phyloP scores from a whole-genome alignment of 1,284 basidiomycete genomes.

The Inonotus obliquus region DNA sequence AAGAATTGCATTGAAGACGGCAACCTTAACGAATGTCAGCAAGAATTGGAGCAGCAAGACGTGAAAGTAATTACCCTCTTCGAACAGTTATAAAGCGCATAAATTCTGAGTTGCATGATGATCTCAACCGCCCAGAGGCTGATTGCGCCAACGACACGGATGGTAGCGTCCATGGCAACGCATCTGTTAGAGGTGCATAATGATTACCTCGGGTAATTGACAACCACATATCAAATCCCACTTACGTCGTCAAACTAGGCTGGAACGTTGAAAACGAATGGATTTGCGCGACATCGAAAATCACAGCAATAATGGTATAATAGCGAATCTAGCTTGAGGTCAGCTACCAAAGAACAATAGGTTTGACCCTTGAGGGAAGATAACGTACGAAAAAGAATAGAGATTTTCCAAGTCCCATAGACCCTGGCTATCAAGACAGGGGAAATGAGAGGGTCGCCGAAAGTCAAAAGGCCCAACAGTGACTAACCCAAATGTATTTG shows the following conservation, averaged over 20 bases:
- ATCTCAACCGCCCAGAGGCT: slow-evolving; percentile 40
- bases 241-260: slow-evolving; percentile 10
- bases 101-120: slow-evolving; percentile 38
- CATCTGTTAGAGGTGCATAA: slow-evolving; percentile 25
- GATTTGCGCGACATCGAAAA: slow-evolving; percentile 39
- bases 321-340: slow-evolving; percentile 35
- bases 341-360: neutral
- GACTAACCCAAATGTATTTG: slow-evolving; percentile 8
- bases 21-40: slow-evolving; percentile 20
- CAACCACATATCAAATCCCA: neutral
- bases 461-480: neutral
- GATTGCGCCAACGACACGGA: slow-evolving; percentile 34
- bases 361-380: too few species aligned
- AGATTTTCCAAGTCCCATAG: slow-evolving; percentile 28
- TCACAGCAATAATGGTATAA: slow-evolving; percentile 36
- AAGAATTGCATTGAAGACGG: slow-evolving; percentile 32
- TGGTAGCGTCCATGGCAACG: slow-evolving; percentile 34
- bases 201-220: neutral
- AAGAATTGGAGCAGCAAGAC: neutral
- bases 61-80: slow-evolving; percentile 27
- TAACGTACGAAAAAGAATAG: slow-evolving; percentile 36
- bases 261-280: slow-evolving; percentile 29
- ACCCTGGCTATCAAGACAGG: slow-evolving; percentile 1
- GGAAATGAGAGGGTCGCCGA: neutral
- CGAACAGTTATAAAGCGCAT: slow-evolving; percentile 35